phyloP scores from a whole-genome alignment of 2,329 filamentous ascomycete species.

The Chaetomium sp. region DNA sequence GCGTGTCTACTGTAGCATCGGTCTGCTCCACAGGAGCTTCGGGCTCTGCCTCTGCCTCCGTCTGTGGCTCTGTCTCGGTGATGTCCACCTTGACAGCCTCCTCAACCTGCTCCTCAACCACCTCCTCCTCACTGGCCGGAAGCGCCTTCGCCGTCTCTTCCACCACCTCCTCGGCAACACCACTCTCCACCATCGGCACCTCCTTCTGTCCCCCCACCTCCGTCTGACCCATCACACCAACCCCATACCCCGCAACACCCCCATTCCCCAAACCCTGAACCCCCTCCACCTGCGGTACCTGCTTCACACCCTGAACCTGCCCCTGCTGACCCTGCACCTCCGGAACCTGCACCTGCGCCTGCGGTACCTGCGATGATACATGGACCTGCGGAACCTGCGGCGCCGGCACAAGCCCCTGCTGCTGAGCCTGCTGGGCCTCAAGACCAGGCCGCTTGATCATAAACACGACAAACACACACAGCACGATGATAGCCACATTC shows the following conservation, averaged over 20 bases:
- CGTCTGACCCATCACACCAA: too few species aligned
- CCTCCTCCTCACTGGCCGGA: too few species aligned
- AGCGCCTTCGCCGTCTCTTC: neutral
- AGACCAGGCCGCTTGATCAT: constrained; percentile 5
- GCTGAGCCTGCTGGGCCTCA: neutral
- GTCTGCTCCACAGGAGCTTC: neutral
- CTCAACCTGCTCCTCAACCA: too few species aligned
- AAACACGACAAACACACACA: constrained; percentile 46
- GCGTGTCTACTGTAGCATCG: neutral
- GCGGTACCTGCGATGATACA: too few species aligned
- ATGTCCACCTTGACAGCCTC: too few species aligned
- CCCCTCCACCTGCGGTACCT: neutral
- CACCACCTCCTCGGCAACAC: neutral
- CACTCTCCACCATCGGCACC: too few species aligned
- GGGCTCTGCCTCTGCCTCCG: neutral
- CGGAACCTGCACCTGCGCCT: too few species aligned
- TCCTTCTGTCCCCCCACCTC: too few species aligned
- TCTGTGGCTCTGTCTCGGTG: too few species aligned
- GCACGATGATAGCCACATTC: constrained; percentile 50
- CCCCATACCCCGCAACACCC: too few species aligned
- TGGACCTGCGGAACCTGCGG: too few species aligned
- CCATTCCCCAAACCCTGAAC: neutral
- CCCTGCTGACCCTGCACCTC: too few species aligned
- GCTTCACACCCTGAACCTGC: neutral
- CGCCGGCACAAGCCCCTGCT: neutral